phyloP scores from a whole-genome alignment of 1,284 basidiomycete genomes.

The Rhodotorula sp. region DNA sequence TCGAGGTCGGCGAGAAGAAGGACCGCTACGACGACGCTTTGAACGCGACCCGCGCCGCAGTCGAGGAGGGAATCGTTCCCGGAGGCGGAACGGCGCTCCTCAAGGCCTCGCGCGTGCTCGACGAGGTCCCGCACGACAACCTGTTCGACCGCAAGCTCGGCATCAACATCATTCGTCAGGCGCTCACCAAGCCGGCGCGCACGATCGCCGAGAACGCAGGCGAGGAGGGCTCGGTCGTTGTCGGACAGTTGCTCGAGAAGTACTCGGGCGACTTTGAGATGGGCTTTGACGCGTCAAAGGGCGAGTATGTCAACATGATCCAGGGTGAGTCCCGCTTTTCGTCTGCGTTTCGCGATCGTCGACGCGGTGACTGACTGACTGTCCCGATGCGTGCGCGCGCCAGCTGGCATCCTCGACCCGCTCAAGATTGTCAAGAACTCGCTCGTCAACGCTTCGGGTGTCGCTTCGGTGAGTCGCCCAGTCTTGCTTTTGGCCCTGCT shows the following conservation, averaged over 20 bases:
- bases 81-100: slow-evolving; percentile 81
- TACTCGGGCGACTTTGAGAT: slow-evolving; percentile 66
- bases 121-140: slow-evolving; percentile 78
- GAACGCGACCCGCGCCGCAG: slow-evolving; percentile 94
- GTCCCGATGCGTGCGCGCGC: neutral
- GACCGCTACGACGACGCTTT: slow-evolving; percentile 97
- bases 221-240: slow-evolving; percentile 89
- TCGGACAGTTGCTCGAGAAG: slow-evolving; percentile 74
- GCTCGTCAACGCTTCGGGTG: slow-evolving; percentile 71
- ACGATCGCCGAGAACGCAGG: slow-evolving; percentile 94
- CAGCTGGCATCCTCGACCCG: slow-evolving; percentile 74
- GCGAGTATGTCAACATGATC: slow-evolving; percentile 19
- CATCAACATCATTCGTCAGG: slow-evolving; percentile 86
- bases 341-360: no score
- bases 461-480: slow-evolving; percentile 29
- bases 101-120: slow-evolving; percentile 72
- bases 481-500: no score
- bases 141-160: slow-evolving; percentile 93
- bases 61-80: slow-evolving; percentile 96
- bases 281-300: slow-evolving; percentile 11
- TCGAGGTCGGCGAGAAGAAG: slow-evolving; percentile 99
- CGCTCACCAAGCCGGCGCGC: slow-evolving; percentile 72
- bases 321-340: slow-evolving; percentile 1
- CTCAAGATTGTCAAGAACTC: slow-evolving; percentile 71
- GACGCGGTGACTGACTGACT: no score